Evolutionary conservation across 2,329 filamentous ascomycete genomes (phyloP).

Genomic region (Trichoderma sp.): DNA sequence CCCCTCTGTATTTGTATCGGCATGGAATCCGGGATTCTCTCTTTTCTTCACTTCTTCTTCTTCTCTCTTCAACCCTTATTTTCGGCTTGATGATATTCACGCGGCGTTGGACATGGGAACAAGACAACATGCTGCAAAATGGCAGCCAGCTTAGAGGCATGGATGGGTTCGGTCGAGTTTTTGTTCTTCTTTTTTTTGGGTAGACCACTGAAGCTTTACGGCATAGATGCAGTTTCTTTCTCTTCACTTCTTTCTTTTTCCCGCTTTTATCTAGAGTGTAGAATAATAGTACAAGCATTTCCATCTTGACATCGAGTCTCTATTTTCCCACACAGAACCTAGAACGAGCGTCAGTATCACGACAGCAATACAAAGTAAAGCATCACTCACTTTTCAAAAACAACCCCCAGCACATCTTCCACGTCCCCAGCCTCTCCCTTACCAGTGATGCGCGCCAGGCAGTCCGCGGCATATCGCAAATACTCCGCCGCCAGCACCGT

Average conservation of each 20-base stretch:
- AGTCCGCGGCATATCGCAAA: constrained; percentile 74
- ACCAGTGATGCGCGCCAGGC: constrained; percentile 83
- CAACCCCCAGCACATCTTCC: constrained; percentile 91
- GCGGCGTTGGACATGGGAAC: constrained; percentile 8
- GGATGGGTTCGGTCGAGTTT: constrained; percentile 10
- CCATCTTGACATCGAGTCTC: background rate
- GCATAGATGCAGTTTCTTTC: constrained; percentile 9
- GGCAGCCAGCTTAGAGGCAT: constrained; percentile 3
- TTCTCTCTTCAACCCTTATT: background rate
- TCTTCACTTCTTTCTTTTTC: constrained; percentile 20
- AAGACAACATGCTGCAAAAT: constrained; percentile 4
- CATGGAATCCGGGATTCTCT: background rate
- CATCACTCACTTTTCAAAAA: constrained; percentile 85
- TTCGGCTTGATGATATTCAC: constrained; percentile 2
- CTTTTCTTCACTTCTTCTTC: background rate
- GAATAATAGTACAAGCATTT: constrained; percentile 11
- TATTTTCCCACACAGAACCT: constrained; percentile 50
- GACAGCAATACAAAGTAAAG: background rate
- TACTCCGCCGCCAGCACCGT: constrained; percentile 89
- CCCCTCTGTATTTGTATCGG: constrained; percentile 14
- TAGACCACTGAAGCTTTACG: constrained; percentile 9
- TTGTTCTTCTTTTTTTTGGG: background rate
- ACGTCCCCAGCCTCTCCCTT: constrained; percentile 82
- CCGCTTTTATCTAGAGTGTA: constrained; percentile 11
- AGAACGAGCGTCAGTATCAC: no score